Percentiles rank a stretch among this genome's conserved stretches.
These are phyloP conservation scores for Ophiostoma sp. DNA, from an alignment of 2,329 filamentous ascomycete species.

Conservation along the genomic window DNA sequence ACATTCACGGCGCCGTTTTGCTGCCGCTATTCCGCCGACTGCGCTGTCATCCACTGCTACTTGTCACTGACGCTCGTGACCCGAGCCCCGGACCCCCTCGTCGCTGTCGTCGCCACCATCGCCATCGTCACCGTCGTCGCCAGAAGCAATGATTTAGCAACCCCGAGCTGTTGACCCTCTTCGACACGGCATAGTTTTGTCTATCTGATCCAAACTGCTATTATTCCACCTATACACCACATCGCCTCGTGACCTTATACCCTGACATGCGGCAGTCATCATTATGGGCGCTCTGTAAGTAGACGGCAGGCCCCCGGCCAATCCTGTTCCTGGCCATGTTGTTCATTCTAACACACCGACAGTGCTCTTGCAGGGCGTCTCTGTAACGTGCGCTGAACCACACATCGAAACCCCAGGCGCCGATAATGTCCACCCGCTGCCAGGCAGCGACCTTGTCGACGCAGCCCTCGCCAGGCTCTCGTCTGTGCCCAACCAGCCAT, in stretches of 20 bases:
- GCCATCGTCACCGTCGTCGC: neutral
- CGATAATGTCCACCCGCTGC: conserved; percentile 20
- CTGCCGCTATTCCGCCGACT: neutral
- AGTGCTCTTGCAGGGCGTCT: conserved; percentile 29
- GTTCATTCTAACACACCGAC: neutral
- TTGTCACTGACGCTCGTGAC: neutral
- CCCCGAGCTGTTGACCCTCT: neutral
- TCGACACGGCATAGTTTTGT: neutral
- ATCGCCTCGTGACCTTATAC: neutral
- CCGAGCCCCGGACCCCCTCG: neutral
- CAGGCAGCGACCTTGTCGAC: conserved; percentile 51
- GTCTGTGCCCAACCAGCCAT: conserved; percentile 44
- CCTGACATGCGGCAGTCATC: conserved; percentile 24
- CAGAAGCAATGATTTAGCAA: conserved; percentile 8
- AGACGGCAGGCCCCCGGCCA: neutral
- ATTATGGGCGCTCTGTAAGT: conserved; percentile 26
- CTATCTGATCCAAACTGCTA: neutral
- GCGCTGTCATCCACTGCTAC: neutral
- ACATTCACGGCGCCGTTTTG: neutral
- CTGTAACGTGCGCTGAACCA: neutral
- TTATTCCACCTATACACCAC: neutral
- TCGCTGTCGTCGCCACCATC: neutral
- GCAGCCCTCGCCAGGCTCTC: conserved; percentile 47
- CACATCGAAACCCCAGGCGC: neutral
- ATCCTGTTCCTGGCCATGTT: neutral